Evolutionary conservation across 441 rosid genomes (phyloP).

Genomic region (Daphne laureola): DNA sequence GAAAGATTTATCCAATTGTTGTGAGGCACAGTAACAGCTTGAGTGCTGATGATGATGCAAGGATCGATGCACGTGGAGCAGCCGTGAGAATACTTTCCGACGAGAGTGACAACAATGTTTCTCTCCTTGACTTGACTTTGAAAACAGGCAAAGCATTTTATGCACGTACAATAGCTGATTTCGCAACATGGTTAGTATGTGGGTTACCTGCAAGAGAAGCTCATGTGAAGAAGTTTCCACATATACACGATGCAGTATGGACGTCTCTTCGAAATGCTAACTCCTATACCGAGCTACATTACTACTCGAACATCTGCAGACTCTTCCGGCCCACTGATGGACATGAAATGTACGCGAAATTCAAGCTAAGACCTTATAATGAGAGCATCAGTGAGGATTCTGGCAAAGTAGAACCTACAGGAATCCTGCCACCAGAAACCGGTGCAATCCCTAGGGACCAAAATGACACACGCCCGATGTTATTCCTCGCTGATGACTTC

Average conservation of each 20-base stretch:
- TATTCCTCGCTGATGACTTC: constrained; percentile 64
- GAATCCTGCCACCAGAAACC: constrained; percentile 77
- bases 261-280: constrained; percentile 46
- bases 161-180: constrained; percentile 59
- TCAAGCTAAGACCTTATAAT: constrained; percentile 49
- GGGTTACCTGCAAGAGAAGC: constrained; percentile 64
- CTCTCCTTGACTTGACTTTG: constrained; percentile 54
- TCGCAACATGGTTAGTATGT: constrained; percentile 65
- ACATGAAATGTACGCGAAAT: constrained; percentile 55
- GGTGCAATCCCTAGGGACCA: constrained; percentile 65
- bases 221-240: constrained; percentile 53
- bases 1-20: constrained; percentile 40
- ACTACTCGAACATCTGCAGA: constrained; percentile 58
- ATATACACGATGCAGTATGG: constrained; percentile 65
- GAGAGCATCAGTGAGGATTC: constrained; percentile 38
- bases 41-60: constrained; percentile 70
- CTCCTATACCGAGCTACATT: constrained; percentile 49
- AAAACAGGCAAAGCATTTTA: constrained; percentile 72
- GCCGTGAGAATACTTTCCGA: constrained; percentile 44
- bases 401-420: constrained; percentile 53
- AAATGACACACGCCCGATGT: constrained; percentile 48
- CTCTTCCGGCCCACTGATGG: constrained; percentile 48
- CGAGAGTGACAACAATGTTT: constrained; percentile 18
- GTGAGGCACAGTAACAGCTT: constrained; percentile 67
- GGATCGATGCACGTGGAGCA: constrained; percentile 64